Base-by-base conservation (phyloP, 1,284 basidiomycete genomes). In the Xanthoconium separans region DNA sequence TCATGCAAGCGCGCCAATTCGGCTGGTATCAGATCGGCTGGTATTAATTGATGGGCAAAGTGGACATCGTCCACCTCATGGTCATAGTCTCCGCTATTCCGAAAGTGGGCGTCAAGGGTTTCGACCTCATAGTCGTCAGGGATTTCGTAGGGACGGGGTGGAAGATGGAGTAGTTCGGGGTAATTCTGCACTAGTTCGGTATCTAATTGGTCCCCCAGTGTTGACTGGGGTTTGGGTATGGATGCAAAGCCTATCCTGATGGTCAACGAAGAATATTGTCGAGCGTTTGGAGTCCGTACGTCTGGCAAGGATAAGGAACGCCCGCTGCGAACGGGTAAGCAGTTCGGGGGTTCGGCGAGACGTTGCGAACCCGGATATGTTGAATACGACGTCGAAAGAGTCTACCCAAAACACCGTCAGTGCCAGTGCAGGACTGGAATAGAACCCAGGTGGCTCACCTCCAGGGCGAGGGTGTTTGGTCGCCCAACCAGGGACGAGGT, bases 281-380 rank as follows among this genome's bases (percentile, higher is more conserved):
- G 18, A 44, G 36, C 40, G 37, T 43, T 15, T 31, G 20, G 13
- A 50, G 13, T 31, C 30, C 75, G 39, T 63, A 91, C 92, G 78
- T 77, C 85, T 89, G 9, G 91, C 92, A 40, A 94, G 71, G 20
- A 80, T 78, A 54, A 93, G 77, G 61, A 94, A 89, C 0, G 89
- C 83, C 13, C 80, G 78, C 57, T 93, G 91, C 2, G 89, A 84
- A 6, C 89, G 82, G 45, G 84, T 87, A 1, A 83, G 80, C 50
- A 78, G 75, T 50, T 85, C 85, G 3, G 82, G 78, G 4, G 81
- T 76, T 36, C 83, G 79, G 44, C 84, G 76, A 48, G 78, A 82
- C 16, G 83, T 78, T 1, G 87, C 89, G 62, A 83, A 92, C 0
- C 91, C 92, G 22, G 89, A 89, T 2, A 91, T 75, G 49, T 82